Percentiles rank a stretch among this genome's conserved stretches.
phyloP scores from a whole-genome alignment of 495 filamentous ascomycete species.

The Penicillium pulvis region DNA sequence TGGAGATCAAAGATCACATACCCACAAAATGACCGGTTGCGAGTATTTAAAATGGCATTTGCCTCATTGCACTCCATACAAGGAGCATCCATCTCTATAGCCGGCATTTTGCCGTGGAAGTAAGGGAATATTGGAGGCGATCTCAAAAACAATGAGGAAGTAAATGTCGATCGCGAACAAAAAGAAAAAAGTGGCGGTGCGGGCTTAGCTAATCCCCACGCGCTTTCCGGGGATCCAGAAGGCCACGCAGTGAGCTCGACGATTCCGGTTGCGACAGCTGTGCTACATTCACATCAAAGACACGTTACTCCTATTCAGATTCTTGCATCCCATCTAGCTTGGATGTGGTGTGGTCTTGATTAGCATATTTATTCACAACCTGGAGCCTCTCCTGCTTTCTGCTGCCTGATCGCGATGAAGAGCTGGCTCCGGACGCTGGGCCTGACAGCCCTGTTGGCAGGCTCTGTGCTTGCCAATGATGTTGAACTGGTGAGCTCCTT shows the following conservation, averaged over 20 bases:
- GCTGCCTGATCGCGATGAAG: conserved; percentile 49
- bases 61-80: conserved; percentile 47
- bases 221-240: conserved; percentile 36
- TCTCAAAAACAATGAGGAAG: conserved; percentile 9
- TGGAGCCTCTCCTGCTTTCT: conserved; percentile 35
- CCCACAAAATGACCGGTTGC: conserved; percentile 50
- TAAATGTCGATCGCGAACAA: conserved; percentile 7
- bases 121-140: neutral
- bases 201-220: conserved; percentile 40
- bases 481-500: conserved; percentile 59
- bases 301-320: neutral
- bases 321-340: conserved; percentile 18
- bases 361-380: conserved; percentile 16
- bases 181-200: conserved; percentile 19
- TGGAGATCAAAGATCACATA: conserved; percentile 24
- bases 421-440: conserved; percentile 53
- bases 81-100: conserved; percentile 32
- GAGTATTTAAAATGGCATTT: conserved; percentile 41
- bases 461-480: conserved; percentile 59
- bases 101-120: conserved; percentile 37
- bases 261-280: conserved; percentile 19
- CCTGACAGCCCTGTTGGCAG: conserved; percentile 53
- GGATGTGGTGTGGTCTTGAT: conserved; percentile 19
- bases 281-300: conserved; percentile 3
- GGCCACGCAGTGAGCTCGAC: conserved; percentile 29